Evolutionary conservation across 1,284 basidiomycete genomes (phyloP), one percentile per base, ranked within the genome.

Genomic region (Ceratorhiza oryzae-sativae): DNA sequence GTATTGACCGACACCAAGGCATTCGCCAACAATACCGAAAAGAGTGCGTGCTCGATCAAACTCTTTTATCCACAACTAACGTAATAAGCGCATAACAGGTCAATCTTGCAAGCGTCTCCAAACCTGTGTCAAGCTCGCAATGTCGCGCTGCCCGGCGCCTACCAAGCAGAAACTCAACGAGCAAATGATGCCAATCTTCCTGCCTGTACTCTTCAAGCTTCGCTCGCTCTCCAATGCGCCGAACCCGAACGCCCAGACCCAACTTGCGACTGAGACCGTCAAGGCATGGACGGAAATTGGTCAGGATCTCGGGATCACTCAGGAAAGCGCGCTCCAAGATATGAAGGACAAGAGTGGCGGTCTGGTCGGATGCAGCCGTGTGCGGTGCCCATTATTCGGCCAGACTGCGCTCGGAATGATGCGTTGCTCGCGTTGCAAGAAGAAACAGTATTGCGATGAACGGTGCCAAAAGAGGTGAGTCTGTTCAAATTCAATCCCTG

Each of bases 381-480:
- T 68, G 34, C 63, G 63, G 51, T 68, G 63, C 30, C 63, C 63
- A 25, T 23, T 68, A 27, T 68, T 55, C 45, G 63, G 63, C 18
- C 63, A 68, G 51, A 68, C 63, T n/a, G 63, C 63, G 1, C 51
- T 68, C 2, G 63, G 63, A 42, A 68, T 68, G 63, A 68, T 68
- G 63, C 30, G 63, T n/a, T 68, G 63, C 39, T 51, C 63, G n/a
- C 63, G 63, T 2, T 68, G 63, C 53, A 68, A 68, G 41, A 68
- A 68, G 63, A 68, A 56, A 39, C 63, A 68, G 25, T 68, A 68
- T 27, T 68, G 63, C 36, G 63, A 68, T 56, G 63, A 68, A 39
- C 63, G 63, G 10, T 68, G 63, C 63, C 63, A 68, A 36, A 55
- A 39, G 36, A 55, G 63, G 63, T 32, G 42, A 42, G 63, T 46